Conservation (phyloP, 208 protist genomes). For the Trypanosoma platydactyli region DNA sequence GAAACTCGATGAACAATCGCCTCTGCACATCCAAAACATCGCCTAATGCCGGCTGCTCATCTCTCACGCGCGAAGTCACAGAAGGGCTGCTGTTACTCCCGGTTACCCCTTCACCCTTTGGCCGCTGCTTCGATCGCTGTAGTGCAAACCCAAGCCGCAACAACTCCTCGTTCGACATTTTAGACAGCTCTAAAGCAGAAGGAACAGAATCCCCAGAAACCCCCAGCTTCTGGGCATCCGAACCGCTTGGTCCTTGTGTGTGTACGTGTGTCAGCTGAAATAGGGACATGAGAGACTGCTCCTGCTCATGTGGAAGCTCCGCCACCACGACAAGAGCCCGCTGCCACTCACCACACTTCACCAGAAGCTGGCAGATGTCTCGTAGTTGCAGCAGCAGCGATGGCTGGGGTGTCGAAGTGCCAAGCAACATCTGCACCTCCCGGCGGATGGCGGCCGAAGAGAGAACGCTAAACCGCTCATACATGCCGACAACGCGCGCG, state of each 20-base stretch:
- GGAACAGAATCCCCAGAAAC: background rate
- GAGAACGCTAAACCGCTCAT: constrained; percentile 28
- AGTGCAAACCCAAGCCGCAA: constrained; percentile 35
- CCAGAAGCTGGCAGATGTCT: constrained; percentile 21
- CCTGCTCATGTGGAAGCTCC: constrained; percentile 16
- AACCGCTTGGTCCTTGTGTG: background rate
- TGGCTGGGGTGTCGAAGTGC: background rate
- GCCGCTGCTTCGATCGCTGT: constrained; percentile 7
- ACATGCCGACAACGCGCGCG: constrained; percentile 21
- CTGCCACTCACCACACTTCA: constrained; percentile 29
- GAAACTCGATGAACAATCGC: constrained; percentile 28
- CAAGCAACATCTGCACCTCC: constrained; percentile 23
- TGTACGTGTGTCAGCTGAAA: background rate
- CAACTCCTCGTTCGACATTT: constrained; percentile 30
- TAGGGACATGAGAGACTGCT: constrained; percentile 7
- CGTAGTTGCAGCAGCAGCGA: constrained; percentile 1
- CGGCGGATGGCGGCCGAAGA: constrained; percentile 22
- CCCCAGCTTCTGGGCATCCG: background rate
- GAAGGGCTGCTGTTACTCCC: background rate
- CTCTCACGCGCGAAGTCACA: constrained; percentile 28
- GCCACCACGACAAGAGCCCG: constrained; percentile 17
- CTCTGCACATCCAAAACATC: constrained; percentile 14
- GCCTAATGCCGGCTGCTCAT: constrained; percentile 11
- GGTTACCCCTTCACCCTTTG: background rate
- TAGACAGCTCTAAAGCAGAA: constrained; percentile 9